Base-by-base conservation (phyloP, 73 alveolate genomes). In the Symbiodinium pilosum region DNA sequence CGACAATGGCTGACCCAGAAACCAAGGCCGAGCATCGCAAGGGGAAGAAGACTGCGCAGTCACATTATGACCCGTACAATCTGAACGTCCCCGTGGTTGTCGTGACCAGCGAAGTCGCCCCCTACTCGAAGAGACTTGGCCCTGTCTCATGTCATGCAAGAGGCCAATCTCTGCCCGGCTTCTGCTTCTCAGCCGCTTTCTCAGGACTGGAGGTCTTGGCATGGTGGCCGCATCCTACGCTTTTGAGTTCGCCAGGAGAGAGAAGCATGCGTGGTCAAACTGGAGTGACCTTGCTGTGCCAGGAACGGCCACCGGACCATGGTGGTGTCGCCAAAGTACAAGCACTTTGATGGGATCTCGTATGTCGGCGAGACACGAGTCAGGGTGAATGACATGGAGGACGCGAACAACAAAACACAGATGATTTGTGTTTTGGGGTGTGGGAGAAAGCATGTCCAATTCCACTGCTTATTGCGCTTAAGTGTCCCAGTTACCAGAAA, bases 311-410 rank as follows among this genome's bases (percentile, higher is more conserved):
- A 92, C 30, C 91, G 98, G 56, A 92, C 98, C 43, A 92, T 92
- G 98, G 98, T 92, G 83, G 98, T 92, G 43, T 84, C 98, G 20
- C 98, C 98, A 6, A 92, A 92, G 92, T 92, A 92, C 92, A 92
- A 92, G 84, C 98, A 92, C 43, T 92, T 71, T 26, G 98, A 92
- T 6, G 98, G 98, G 41, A 73, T 92, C 84, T 44, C 20, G 28
- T 92, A 44, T 68, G n/a, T 28, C 24, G 98, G 98, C 64, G 98
- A 92, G 64, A 51, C 92, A 3, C 98, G 98, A 2, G 98, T 92
- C 14, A 83, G 92, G 64, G 41, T 92, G 34, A 92, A 92, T 30
- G 98, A 77, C 68, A 54, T 30, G n/a, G 98, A 92, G 92, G 98
- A 36, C 24, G 16, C n/a, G n/a, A n/a, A n/a, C n/a, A n/a, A 52